Percentiles rank a stretch among this genome's conserved stretches.
These are phyloP conservation scores for Silene uniflora DNA, from an alignment of 148 eudicot genomes.

Conservation along the genomic window DNA sequence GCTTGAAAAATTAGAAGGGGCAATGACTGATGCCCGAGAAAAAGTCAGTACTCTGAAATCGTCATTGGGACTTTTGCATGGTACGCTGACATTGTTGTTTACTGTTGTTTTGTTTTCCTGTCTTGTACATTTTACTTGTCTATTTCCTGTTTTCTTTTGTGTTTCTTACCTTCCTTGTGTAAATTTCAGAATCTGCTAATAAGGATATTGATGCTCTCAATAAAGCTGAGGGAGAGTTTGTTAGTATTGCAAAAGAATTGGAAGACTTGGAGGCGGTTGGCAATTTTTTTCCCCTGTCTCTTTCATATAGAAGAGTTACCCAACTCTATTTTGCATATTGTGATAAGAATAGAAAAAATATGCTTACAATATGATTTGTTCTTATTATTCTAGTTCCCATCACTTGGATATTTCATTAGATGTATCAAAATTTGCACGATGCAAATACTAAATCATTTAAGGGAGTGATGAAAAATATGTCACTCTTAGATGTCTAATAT, in stretches of 20 bases:
- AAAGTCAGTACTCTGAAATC: constrained; percentile 48
- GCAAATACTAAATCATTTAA: not conserved
- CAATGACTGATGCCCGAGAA: constrained; percentile 43
- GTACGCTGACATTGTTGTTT: constrained; percentile 37
- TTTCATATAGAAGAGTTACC: constrained; percentile 3
- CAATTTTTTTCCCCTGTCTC: not conserved
- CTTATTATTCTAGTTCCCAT: not conserved
- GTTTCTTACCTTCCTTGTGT: constrained; percentile 10
- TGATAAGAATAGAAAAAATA: not conserved
- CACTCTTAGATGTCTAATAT: not conserved
- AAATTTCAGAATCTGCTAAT: constrained; percentile 65
- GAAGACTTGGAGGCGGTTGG: constrained; percentile 47
- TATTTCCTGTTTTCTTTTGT: not conserved
- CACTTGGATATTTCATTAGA: not conserved
- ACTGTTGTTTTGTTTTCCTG: not conserved
- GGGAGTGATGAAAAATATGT: not conserved
- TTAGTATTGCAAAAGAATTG: constrained; percentile 46
- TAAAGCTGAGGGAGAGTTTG: constrained; percentile 53
- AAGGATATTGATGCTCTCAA: constrained; percentile 56
- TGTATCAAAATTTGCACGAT: not conserved
- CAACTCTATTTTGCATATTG: not conserved
- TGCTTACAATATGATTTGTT: not conserved
- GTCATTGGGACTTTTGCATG: constrained; percentile 56
- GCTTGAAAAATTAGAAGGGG: constrained; percentile 37
- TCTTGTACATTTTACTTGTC: not conserved